Evolutionary conservation across 139 green algal species (phyloP), one percentile per base, ranked within the genome.

Genomic region (Coelastrella sp.): DNA sequence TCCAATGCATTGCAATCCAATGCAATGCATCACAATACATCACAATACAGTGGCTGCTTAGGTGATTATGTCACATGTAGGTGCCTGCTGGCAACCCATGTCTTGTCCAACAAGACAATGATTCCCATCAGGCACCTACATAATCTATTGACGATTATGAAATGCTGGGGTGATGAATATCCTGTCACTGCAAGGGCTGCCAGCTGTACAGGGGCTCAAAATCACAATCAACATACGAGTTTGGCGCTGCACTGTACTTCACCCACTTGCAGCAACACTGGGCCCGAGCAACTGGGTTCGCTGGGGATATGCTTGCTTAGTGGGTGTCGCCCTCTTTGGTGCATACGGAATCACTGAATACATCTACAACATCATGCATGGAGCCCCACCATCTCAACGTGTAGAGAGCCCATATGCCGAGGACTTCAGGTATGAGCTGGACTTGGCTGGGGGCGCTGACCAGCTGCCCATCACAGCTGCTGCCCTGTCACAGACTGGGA

Each of bases 261-360:
- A 14, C 9, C 12, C 22, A 35, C 25, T 7, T 65, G 49, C 81
- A 88, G 83, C 83, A 7, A 65, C 83, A 1, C 66, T 88, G 63
- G 83, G 83, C 66, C 83, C 83, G 25, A 68, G 19, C 27, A 88
- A 88, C 83, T 88, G 83, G 83, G 20, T 58, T 66, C 83, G 83
- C 20, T 88, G 83, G 83, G 83, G 83, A 27, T 80, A 68, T 68
- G 83, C 15, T 12, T 88, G 83, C 66, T 7, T 65, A 5, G 19
- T 88, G 11, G 83, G 83, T 22, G 83, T 65, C 17, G 66, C 14
- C 9, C 83, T 88, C 20, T 88, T 79, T 27, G 35, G n/a, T 20
- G 24, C 19, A 8, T 88, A 88, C 66, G 83, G 56, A 12, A 14
- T 79, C 4, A 24, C 20, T 11, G 83, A 88, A 7, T 8, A 35